Evolutionary conservation across 805 yeast genomes (phyloP), one percentile per base, ranked within the genome.

Genomic region (Ogataea trehalophila): DNA sequence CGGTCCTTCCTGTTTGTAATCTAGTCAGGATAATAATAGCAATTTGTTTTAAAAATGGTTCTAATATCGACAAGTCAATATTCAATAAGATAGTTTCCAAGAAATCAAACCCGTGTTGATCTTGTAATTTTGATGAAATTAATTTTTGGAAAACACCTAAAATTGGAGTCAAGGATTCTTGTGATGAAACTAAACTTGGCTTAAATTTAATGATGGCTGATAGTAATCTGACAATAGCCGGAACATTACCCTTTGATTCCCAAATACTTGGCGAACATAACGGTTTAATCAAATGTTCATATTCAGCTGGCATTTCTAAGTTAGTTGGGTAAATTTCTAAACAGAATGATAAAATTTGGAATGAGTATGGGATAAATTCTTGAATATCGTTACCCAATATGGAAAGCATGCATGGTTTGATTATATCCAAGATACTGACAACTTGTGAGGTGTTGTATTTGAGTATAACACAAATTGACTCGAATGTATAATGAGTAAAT

Each of bases 111-210:
- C 97, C 98, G 58, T 80, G 76, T 36, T 69, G 68, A 58, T 94
- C 98, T 58, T 89, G 85, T 15, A 81, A 76, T 55, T 85, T 86
- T 0, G 97, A 88, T 1, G 97, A 81, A 44, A 94, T 80, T 54
- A 94, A 72, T 64, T 91, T 89, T 69, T 95, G 99, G 73, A 88
- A 95, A n/a, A 94, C 96, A 37, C 99, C 99, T 37, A 94, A 71
- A 31, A 94, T 77, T 3, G 97, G 96, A 34, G 86, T 78, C n/a
- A 81, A 68, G 9, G 70, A 58, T 54, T 72, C 68, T 20, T 59
- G 59, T 17, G 59, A 54, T 4, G 68, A 66, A 52, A 77, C 76
- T 1, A 66, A 59, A 2, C 59, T 42, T 2, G 77, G 71, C 43
- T 75, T 75, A 41, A 76, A 80, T 40, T 66, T 66, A 33, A 85